These are phyloP conservation scores for Pseudocercospora eumusae DNA, from an alignment of 2,329 filamentous ascomycete genomes.

Conservation along the genomic window DNA sequence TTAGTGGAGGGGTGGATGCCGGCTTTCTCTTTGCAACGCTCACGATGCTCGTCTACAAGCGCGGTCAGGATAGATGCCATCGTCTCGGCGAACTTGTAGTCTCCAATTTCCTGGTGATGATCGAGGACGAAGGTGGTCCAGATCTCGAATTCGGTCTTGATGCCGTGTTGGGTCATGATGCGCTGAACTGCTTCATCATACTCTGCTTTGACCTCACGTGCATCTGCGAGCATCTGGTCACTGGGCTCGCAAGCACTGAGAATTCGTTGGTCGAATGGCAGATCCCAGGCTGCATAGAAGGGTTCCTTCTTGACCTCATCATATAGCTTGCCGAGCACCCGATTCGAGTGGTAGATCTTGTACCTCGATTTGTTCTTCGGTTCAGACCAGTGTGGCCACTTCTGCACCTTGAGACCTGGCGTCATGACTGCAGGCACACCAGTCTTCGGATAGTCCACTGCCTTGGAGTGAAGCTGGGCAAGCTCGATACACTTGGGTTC, in stretches of 20 bases:
- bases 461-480: conserved; percentile 80
- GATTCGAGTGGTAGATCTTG: conserved; percentile 65
- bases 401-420: conserved; percentile 58
- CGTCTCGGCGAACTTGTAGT: conserved; percentile 86
- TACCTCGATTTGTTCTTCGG: conserved; percentile 46
- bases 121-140: conserved; percentile 83
- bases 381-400: conserved; percentile 88
- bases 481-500: conserved; percentile 69
- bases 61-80: conserved; percentile 67
- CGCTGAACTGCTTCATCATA: conserved; percentile 78
- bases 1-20: conserved; percentile 42
- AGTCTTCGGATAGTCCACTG: conserved; percentile 93
- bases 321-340: conserved; percentile 78
- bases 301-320: conserved; percentile 69
- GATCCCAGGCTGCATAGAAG: conserved; percentile 71
- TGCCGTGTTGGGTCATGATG: conserved; percentile 81
- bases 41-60: conserved; percentile 69
- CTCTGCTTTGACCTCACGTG: conserved; percentile 66
- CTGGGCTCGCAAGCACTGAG: conserved; percentile 62
- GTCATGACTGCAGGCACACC: conserved; percentile 73
- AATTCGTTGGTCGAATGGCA: conserved; percentile 75
- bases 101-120: conserved; percentile 68
- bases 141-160: conserved; percentile 86
- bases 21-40: conserved; percentile 65
- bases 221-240: conserved; percentile 58